Percentiles rank a stretch among this genome's conserved stretches.
These are phyloP conservation scores for Thalassiosira profunda DNA, from an alignment of 108 stramenopile species.

Conservation along the genomic window DNA sequence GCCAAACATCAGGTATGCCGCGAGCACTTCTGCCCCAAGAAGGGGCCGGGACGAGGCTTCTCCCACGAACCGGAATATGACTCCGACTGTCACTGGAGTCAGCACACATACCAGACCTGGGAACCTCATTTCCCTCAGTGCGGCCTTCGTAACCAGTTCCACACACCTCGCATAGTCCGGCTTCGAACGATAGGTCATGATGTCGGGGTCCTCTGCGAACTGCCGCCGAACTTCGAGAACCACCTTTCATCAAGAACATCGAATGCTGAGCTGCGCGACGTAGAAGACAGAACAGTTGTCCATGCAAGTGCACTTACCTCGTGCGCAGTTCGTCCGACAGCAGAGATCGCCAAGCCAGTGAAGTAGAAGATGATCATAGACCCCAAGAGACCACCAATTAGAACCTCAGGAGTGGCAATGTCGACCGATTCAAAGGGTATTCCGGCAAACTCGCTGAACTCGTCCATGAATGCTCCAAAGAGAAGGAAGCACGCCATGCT, in stretches of 20 bases:
- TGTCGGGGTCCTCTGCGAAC: slow-evolving; percentile 81
- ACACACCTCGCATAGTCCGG: slow-evolving; percentile 85
- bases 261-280: too few species aligned
- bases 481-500: slow-evolving; percentile 93
- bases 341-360: slow-evolving; percentile 96
- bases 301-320: too few species aligned
- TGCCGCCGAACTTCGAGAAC: slow-evolving; percentile 95
- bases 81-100: slow-evolving; percentile 76
- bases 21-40: slow-evolving; percentile 77
- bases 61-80: slow-evolving; percentile 72
- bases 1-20: slow-evolving; percentile 77
- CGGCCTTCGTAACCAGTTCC: slow-evolving; percentile 70
- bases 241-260: too few species aligned
- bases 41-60: slow-evolving; percentile 46
- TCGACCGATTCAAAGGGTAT: slow-evolving; percentile 46
- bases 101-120: slow-evolving; percentile 81
- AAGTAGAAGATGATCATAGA: slow-evolving; percentile 98
- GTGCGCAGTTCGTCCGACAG: slow-evolving; percentile 83
- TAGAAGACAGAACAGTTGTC: too few species aligned
- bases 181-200: slow-evolving; percentile 78
- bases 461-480: slow-evolving; percentile 89
- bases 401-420: slow-evolving; percentile 86
- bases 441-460: slow-evolving; percentile 38
- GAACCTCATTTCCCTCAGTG: slow-evolving; percentile 83
- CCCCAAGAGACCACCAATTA: slow-evolving; percentile 91